phyloP scores from a whole-genome alignment of 768 basidiomycete species.

The Kockovaella imperatae region DNA sequence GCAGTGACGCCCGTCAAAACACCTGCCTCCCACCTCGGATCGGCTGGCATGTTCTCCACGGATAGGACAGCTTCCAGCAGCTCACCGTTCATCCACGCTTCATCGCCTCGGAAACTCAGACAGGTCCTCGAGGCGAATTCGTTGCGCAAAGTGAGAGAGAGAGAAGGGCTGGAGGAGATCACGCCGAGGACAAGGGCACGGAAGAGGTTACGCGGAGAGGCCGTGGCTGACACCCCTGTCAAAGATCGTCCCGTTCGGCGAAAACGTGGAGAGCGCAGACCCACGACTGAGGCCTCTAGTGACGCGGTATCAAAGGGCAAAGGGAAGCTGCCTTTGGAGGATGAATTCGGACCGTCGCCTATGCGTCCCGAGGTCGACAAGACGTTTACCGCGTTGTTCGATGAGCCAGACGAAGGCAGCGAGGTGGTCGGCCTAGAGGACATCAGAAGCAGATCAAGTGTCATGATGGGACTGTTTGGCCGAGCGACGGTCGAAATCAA shows the following conservation, averaged over 20 bases:
- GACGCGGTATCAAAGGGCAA: not conserved
- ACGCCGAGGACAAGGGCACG: conserved; percentile 35
- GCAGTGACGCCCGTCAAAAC: conserved; percentile 12
- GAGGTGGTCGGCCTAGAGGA: not conserved
- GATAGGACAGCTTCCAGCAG: not conserved
- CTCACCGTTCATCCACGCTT: conserved; percentile 35
- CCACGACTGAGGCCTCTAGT: not conserved
- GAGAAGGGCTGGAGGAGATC: conserved; percentile 6
- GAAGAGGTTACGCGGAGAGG: conserved; percentile 29
- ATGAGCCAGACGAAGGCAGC: conserved; percentile 3
- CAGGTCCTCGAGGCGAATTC: conserved; percentile 28
- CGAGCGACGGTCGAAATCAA: not conserved
- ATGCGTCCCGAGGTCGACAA: conserved; percentile 10
- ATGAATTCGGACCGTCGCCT: conserved; percentile 33
- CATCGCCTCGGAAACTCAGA: conserved; percentile 27
- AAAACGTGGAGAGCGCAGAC: conserved; percentile 6
- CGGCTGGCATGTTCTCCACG: not conserved
- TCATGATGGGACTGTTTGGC: not conserved
- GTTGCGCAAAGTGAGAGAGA: conserved; percentile 18
- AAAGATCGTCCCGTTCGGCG: conserved; percentile 17
- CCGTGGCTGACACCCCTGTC: conserved; percentile 32
- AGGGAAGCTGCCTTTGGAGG: conserved; percentile 5
- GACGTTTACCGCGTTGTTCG: conserved; percentile 19
- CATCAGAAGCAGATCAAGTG: not conserved
- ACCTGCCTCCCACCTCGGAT: not conserved